These are phyloP conservation scores for Raphanus raphanistrum DNA, from an alignment of 345 rosid species.

Conservation along the genomic window DNA sequence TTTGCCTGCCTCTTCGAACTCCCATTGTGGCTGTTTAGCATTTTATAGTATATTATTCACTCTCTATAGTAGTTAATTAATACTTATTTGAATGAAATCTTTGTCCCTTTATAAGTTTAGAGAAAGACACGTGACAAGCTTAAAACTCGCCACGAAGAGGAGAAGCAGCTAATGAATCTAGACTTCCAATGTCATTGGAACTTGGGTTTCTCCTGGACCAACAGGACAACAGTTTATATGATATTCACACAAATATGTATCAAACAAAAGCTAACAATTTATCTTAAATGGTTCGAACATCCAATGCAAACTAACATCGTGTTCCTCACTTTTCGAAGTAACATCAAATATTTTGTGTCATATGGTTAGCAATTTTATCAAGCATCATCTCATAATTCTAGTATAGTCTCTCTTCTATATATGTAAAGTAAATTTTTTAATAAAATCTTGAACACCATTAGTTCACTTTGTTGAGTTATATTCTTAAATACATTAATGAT, in stretches of 20 bases:
- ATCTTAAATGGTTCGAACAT: background rate
- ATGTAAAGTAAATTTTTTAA: background rate
- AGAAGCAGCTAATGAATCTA: constrained; percentile 27
- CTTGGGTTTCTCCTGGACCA: constrained; percentile 33
- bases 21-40: constrained; percentile 2
- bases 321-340: background rate
- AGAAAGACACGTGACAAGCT: constrained; percentile 18
- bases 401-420: background rate
- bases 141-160: constrained; percentile 19
- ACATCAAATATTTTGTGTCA: background rate
- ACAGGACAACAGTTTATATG: constrained; percentile 3
- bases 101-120: constrained; percentile 21
- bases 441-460: background rate
- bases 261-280: background rate
- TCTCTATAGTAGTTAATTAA: background rate
- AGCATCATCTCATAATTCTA: background rate
- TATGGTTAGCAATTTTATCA: background rate
- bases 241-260: background rate
- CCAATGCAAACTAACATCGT: background rate
- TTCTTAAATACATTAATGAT: background rate
- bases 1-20: constrained; percentile 32
- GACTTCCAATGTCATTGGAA: constrained; percentile 37
- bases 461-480: background rate
- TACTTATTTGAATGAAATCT: constrained; percentile 30
- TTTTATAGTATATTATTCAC: background rate